Evolutionary conservation across 257 asterid genomes (phyloP), one percentile per base, ranked within the genome.

Genomic region (Nicotiana benthamiana): DNA sequence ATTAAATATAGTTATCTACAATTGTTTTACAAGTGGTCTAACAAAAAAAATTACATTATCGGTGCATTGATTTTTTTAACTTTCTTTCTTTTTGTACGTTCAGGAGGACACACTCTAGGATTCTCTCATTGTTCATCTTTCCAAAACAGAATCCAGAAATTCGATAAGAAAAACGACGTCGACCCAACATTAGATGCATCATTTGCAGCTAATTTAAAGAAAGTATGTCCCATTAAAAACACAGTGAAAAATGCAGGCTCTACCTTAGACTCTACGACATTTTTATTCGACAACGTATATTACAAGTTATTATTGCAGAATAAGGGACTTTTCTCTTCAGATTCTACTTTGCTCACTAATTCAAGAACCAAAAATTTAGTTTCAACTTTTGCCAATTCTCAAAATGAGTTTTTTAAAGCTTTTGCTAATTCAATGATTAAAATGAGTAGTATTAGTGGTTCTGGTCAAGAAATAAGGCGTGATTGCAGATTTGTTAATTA

Each of bases 71-170:
- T 7, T 11, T 43, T 28, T 40, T 6, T 43, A 43, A 43, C 0
- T 24, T 6, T 9, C 3, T 12, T 43, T 15, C 16, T 3, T 22
- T 26, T 84, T 75, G 10, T 20, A 22, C 1, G 6, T 46, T 72
- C 85, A 94, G 97, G 98, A 83, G 98, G 97, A 15, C 98, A 94
- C 85, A 94, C 95, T 4, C 89, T 93, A 0, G 98, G 97, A 9
- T 94, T 94, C 83, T 89, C 98, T 79, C 98, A 92, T 72, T 94
- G 98, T 66, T 90, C 93, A 28, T 94, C 98, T 2, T 93, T 94
- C 90, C 89, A 88, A 72, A 93, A 90, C 79, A 86, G 97, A 81
- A 90, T 94, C 87, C 91, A 92, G 89, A 89, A 88, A 70, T 94
- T 94, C 84, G 87, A 83, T 84, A 72, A 24, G 18, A 72, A 51